Evolutionary conservation across 495 filamentous ascomycete species (phyloP).

Genomic region (Penicillium longicatenatum): DNA sequence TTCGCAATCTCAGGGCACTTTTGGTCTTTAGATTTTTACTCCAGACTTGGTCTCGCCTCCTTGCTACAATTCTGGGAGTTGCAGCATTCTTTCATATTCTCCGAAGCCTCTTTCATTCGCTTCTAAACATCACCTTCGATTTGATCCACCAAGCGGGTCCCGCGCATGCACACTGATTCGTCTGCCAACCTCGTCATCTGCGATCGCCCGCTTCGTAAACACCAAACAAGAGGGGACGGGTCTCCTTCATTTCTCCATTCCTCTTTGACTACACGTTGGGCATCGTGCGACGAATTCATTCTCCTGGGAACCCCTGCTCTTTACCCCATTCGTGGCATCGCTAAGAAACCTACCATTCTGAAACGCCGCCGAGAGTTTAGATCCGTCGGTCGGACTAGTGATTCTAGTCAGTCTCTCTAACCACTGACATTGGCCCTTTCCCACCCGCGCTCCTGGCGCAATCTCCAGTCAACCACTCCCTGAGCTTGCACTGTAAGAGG

Average conservation of each 20-base stretch:
- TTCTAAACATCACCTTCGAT: not conserved
- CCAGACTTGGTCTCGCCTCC: not conserved
- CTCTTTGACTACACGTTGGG: not conserved
- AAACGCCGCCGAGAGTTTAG: constrained; percentile 36
- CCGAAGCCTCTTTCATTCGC: not conserved
- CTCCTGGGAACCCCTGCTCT: not conserved
- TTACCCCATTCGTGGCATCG: not conserved
- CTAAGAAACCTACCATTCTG: constrained; percentile 16
- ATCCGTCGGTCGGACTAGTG: constrained; percentile 22
- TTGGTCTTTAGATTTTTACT: not conserved
- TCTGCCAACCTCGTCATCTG: constrained; percentile 24
- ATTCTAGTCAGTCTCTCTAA: constrained; percentile 4
- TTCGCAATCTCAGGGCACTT: constrained; percentile 5
- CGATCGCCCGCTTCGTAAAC: constrained; percentile 32
- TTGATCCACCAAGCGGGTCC: constrained; percentile 9
- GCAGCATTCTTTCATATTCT: not conserved
- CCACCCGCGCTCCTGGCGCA: constrained; percentile 38
- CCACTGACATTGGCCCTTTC: constrained; percentile 26
- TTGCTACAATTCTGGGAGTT: not conserved
- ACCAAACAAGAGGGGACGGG: constrained; percentile 20
- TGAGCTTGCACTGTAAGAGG: constrained; percentile 21
- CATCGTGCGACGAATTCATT: constrained; percentile 5
- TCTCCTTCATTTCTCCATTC: constrained; percentile 3
- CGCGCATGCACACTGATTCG: constrained; percentile 24
- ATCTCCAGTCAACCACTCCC: constrained; percentile 28